Evolutionary conservation across 2,329 filamentous ascomycete species (phyloP), one percentile per base, ranked within the genome.

Genomic region (Nakataea oryzae): DNA sequence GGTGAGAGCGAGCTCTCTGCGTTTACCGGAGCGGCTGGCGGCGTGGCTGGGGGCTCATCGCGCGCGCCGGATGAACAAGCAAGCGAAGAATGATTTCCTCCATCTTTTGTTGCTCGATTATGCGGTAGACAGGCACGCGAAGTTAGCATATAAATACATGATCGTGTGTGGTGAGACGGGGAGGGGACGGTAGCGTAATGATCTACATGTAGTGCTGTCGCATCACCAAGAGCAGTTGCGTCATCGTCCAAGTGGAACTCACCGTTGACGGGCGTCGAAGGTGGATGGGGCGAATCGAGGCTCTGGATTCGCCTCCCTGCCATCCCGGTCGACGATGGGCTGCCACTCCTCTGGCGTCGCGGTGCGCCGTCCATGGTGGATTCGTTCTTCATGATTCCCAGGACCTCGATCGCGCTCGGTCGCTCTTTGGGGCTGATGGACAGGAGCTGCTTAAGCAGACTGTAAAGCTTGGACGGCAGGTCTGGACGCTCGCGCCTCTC

Each of bases 371-470:
- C 78, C 58, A 80, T 70, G 56, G 72, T 76, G 66, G 74, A 84
- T 76, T 90, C 87, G 50, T 83, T 86, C 67, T 89, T 87, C 74
- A 96, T 90, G 2, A 86, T 89, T 12, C 81, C 80, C 54, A 97
- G 74, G 1, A 99, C 93, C 63, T 97, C 93, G 57, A 86, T 90
- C 0, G 95, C 93, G 57, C 86, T 91, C 0, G 95, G 95, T 8
- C 95, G 82, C 62, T 92, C 85, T 1, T 79, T 76, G 0, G 93
- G 91, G 63, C 93, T 82, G 14, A 96, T 78, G 1, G 91, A 87
- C 7, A 99, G 81, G 6, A 99, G 79, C 62, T 85, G 85, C 71
- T 91, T 92, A 4, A 99, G 80, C 61, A 96, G 86, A 57, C 85
- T 85, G 74, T 97, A 99, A 0, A 99, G 82, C 72, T 90, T 88